Conservation (phyloP, 192 early-diverging fungal genomes). For the Neocallimastix lanati region DNA sequence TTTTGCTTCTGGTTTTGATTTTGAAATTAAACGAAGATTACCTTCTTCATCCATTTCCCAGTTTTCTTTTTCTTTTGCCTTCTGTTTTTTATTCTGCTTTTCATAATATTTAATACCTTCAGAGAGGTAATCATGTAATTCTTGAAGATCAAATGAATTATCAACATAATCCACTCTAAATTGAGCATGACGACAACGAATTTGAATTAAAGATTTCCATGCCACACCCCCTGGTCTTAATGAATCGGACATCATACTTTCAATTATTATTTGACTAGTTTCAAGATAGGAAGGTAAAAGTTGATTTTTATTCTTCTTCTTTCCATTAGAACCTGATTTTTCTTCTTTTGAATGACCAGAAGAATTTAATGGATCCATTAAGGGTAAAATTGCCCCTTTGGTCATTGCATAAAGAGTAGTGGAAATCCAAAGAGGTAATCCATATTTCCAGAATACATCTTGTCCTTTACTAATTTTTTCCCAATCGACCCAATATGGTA, state of each 20-base stretch:
- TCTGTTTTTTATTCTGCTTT: neutral
- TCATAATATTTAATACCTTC: neutral
- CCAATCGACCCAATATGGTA: neutral
- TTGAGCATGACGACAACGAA: neutral
- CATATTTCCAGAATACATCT: neutral
- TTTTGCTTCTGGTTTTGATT: neutral
- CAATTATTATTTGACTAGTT: neutral
- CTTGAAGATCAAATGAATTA: neutral
- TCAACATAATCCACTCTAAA: neutral
- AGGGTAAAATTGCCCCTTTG: neutral
- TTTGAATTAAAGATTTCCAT: neutral
- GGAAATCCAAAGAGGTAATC: neutral
- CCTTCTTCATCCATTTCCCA: neutral
- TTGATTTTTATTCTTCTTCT: neutral
- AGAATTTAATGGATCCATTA: neutral
- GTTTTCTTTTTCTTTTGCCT: neutral
- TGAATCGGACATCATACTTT: neutral
- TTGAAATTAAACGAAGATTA: neutral
- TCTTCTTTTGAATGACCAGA: neutral
- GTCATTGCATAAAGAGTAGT: neutral
- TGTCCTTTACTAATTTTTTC: neutral
- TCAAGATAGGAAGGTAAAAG: neutral
- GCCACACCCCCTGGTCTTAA: neutral
- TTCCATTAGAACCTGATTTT: neutral
- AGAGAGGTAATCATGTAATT: neutral